Evolutionary conservation across 176 grass and related monocot genomes (phyloP).

Genomic region (Avena sativa): DNA sequence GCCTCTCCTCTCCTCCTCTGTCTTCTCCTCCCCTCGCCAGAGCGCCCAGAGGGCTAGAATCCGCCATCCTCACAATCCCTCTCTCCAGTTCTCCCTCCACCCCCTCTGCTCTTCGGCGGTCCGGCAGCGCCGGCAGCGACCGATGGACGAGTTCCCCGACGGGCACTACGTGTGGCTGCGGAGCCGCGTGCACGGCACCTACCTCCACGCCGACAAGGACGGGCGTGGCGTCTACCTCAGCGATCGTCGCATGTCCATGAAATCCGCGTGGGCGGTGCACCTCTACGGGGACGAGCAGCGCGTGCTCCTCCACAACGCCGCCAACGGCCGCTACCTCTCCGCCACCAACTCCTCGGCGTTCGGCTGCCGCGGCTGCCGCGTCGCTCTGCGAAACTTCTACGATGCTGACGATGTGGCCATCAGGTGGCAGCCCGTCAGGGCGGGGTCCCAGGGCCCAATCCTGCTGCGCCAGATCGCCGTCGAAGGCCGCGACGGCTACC

Average conservation of each 20-base stretch:
- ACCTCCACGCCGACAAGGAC: constrained; percentile 33
- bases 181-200: constrained; percentile 17
- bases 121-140: neutral
- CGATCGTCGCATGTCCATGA: neutral
- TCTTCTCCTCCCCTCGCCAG: neutral
- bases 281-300: neutral
- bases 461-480: neutral
- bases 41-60: neutral
- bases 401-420: neutral
- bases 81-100: no score
- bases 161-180: constrained; percentile 5
- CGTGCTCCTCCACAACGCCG: constrained; percentile 30
- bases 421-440: neutral
- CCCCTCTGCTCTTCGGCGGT: neutral
- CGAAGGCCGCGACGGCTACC: neutral
- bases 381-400: neutral
- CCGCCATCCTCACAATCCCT: neutral
- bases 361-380: neutral
- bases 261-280: constrained; percentile 29
- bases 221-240: constrained; percentile 7
- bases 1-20: neutral
- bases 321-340: constrained; percentile 43
- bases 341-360: neutral
- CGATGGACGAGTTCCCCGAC: constrained; percentile 32
- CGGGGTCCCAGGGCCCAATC: neutral